Base-by-base conservation (phyloP, 257 asterid genomes). In the Nicotiana obtusifolia region DNA sequence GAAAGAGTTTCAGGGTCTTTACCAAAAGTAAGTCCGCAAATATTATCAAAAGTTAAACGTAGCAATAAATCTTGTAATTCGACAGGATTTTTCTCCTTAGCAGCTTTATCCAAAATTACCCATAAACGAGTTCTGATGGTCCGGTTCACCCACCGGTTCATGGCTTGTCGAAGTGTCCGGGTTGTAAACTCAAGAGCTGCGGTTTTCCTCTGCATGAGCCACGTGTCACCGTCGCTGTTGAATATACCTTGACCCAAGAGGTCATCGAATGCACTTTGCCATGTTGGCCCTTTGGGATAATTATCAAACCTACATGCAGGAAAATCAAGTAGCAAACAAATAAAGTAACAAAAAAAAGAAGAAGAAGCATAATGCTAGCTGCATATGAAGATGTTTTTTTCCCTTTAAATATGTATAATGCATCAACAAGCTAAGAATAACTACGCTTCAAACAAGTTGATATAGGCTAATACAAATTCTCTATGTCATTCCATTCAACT, bases 71-170 rank as follows among this genome's bases (percentile, higher is more conserved):
- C 98, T 67, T 94, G 98, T 75, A 94, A 84, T 47, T 94, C 97
- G 2, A 94, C 93, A 0, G 93, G 62, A 1, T 77, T 83, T 11
- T 83, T 86, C 2, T 89, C 90, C 56, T 62, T 82, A 3, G 91
- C 83, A 4, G 98, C 94, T 83, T 91, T 92, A 22, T 92, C 92
- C 20, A 92, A 47, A 13, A 94, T 91, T 28, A 90, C 80, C 97
- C 97, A 94, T 0, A 94, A 82, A 30, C 98, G 90, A 76, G 95
- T 91, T 22, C 95, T 61, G 26, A 94, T 94, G 3, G 97, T 91
- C 85, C 97, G 89, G 93, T 84, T 94, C 77, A 94, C 98, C 98
- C 98, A 94, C 82, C 98, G 82, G 59, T 91, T 91, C 98, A 94
- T 94, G 56, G 98, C 98, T 76, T 92, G 98, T 5, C 98, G 95